phyloP scores from a whole-genome alignment of 495 filamentous ascomycete species.

The Xylaria intraflava region DNA sequence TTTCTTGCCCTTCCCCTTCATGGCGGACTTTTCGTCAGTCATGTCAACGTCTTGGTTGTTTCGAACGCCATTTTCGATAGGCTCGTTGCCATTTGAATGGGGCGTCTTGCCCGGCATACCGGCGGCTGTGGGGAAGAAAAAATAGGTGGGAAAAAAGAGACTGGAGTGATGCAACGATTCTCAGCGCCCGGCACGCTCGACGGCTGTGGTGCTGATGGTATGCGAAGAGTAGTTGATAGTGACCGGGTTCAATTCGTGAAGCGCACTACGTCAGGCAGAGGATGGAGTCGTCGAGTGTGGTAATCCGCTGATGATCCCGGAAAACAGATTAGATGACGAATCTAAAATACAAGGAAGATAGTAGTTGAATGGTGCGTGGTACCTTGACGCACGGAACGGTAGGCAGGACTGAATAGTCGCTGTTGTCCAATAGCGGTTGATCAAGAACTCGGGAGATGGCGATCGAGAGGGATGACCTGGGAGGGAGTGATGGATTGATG shows the following conservation, averaged over 20 bases:
- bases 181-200: slow-evolving; percentile 14
- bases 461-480: neutral
- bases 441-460: neutral
- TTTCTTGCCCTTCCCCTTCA: slow-evolving; percentile 62
- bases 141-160: neutral
- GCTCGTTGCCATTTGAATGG: slow-evolving; percentile 64
- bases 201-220: slow-evolving; percentile 13
- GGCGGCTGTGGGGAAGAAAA: slow-evolving; percentile 14
- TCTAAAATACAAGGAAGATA: neutral
- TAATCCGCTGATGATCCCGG: neutral
- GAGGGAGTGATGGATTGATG: slow-evolving; percentile 6
- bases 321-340: slow-evolving; percentile 2
- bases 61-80: slow-evolving; percentile 67
- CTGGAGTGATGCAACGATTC: neutral
- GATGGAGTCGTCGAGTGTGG: neutral
- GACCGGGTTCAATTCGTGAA: slow-evolving; percentile 22
- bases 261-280: slow-evolving; percentile 24
- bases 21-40: slow-evolving; percentile 57
- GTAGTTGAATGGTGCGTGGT: neutral
- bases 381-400: neutral
- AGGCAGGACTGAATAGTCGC: neutral
- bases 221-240: slow-evolving; percentile 12
- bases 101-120: slow-evolving; percentile 60
- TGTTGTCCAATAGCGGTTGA: neutral
- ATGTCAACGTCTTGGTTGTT: slow-evolving; percentile 75